Conservation (phyloP, 1,139 yeast species). For the Geotrichum histeridarum region DNA sequence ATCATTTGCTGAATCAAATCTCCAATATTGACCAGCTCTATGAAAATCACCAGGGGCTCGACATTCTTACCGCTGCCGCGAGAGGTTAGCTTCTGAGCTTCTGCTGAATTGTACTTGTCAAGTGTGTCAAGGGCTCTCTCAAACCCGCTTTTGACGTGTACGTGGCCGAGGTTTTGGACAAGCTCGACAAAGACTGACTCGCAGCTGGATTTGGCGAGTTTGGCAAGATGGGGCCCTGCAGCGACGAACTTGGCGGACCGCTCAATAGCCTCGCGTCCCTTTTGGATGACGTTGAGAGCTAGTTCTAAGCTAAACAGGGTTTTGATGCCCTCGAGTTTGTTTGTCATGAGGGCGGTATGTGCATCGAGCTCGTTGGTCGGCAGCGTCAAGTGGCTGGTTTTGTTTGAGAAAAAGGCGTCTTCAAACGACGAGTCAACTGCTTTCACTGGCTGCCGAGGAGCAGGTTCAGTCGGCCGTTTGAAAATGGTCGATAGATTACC, state of each 20-base stretch:
- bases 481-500: neutral
- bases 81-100: slow-evolving; percentile 27
- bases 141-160: slow-evolving; percentile 77
- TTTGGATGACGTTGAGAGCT: slow-evolving; percentile 38
- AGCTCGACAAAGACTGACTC: slow-evolving; percentile 63
- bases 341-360: slow-evolving; percentile 41
- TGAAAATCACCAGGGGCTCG: slow-evolving; percentile 79
- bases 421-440: neutral
- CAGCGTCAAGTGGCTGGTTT: slow-evolving; percentile 18
- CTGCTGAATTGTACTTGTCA: slow-evolving; percentile 61
- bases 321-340: slow-evolving; percentile 40
- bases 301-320: slow-evolving; percentile 42
- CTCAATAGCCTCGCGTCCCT: slow-evolving; percentile 34
- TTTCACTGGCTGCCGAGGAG: neutral
- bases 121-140: slow-evolving; percentile 68
- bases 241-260: slow-evolving; percentile 34
- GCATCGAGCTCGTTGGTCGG: slow-evolving; percentile 45
- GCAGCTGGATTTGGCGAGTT: slow-evolving; percentile 35
- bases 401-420: slow-evolving; percentile 5
- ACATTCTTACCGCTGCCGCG: slow-evolving; percentile 36
- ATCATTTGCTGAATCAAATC: slow-evolving; percentile 90
- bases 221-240: slow-evolving; percentile 31
- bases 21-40: slow-evolving; percentile 86
- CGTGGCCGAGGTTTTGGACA: slow-evolving; percentile 55
- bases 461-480: neutral